These are phyloP conservation scores for Sporothrix dimorphospora DNA, from an alignment of 2,329 filamentous ascomycete genomes.

Conservation along the genomic window DNA sequence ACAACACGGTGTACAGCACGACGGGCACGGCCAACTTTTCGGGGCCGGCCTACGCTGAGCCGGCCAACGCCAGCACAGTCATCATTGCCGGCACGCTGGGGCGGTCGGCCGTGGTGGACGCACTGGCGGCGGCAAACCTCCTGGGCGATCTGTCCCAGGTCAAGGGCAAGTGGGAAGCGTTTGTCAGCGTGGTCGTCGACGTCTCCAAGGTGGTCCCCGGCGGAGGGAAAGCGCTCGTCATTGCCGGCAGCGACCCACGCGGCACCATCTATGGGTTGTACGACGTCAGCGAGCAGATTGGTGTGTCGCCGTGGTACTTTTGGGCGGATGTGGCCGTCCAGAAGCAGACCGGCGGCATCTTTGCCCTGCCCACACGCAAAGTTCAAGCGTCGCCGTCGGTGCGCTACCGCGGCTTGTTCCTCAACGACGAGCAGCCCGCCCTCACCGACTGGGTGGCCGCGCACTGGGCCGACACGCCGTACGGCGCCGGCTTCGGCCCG, in stretches of 20 bases:
- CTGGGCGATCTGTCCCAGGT: constrained; percentile 59
- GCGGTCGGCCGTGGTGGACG: constrained; percentile 64
- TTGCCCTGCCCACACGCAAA: constrained; percentile 56
- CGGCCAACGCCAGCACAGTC: constrained; percentile 51
- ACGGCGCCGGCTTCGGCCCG: constrained; percentile 55
- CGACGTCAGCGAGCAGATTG: constrained; percentile 72
- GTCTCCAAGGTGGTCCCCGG: constrained; percentile 55
- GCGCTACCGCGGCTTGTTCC: constrained; percentile 70
- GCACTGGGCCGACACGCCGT: constrained; percentile 49
- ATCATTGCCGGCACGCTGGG: constrained; percentile 72
- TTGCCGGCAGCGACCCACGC: constrained; percentile 67
- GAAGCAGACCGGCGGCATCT: constrained; percentile 54
- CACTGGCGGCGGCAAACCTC: constrained; percentile 57
- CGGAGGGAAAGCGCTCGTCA: constrained; percentile 62
- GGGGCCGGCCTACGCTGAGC: constrained; percentile 50
- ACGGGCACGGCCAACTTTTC: constrained; percentile 48
- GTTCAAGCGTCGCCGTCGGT: constrained; percentile 63
- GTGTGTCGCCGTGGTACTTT: constrained; percentile 71
- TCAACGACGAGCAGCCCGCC: constrained; percentile 71
- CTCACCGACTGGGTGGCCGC: constrained; percentile 65
- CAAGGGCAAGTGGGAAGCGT: constrained; percentile 70
- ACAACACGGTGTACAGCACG: constrained; percentile 53
- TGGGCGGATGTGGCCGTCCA: constrained; percentile 65
- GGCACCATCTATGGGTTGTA: constrained; percentile 73
- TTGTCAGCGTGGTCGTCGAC: constrained; percentile 61